Evolutionary conservation across 2,329 filamentous ascomycete species (phyloP).

Genomic region (Aspergillus neoniger): DNA sequence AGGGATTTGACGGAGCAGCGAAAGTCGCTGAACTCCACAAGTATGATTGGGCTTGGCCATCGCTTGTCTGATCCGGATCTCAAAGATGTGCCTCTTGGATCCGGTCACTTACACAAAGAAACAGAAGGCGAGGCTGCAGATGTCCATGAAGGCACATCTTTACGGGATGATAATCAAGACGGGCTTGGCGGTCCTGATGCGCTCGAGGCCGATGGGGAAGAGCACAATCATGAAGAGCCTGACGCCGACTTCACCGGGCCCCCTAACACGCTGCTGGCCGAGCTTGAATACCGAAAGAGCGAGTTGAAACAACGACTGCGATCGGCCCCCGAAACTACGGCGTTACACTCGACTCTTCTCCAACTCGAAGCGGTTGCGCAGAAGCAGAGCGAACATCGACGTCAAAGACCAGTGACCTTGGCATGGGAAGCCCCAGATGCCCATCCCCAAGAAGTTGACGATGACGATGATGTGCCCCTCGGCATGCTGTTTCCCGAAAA

Average conservation of each 20-base stretch:
- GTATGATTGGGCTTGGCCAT: constrained; percentile 28
- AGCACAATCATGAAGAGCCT: constrained; percentile 46
- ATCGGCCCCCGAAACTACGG: constrained; percentile 68
- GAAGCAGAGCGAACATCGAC: constrained; percentile 69
- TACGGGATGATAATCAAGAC: constrained; percentile 19
- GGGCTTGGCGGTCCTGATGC: constrained; percentile 15
- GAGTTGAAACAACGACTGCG: constrained; percentile 80
- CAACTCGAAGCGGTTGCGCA: constrained; percentile 90
- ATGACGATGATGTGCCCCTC: constrained; percentile 84
- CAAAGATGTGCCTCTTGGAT: constrained; percentile 14
- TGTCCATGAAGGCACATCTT: constrained; percentile 22
- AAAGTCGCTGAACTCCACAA: constrained; percentile 35
- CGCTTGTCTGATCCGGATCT: constrained; percentile 22
- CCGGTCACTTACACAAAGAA: constrained; percentile 15
- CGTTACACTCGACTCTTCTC: constrained; percentile 87
- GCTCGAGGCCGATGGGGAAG: constrained; percentile 26
- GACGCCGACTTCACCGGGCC: constrained; percentile 62
- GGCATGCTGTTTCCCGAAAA: constrained; percentile 70
- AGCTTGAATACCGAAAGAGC: constrained; percentile 86
- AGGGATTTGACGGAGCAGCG: constrained; percentile 29
- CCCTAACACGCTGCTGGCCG: constrained; percentile 88
- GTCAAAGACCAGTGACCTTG: constrained; percentile 76
- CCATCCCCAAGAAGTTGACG: constrained; percentile 50
- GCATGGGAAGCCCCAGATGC: constrained; percentile 74
- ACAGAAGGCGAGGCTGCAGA: constrained; percentile 26